phyloP scores from a whole-genome alignment of 768 basidiomycete species.

The Leucogyrophana mollusca region DNA sequence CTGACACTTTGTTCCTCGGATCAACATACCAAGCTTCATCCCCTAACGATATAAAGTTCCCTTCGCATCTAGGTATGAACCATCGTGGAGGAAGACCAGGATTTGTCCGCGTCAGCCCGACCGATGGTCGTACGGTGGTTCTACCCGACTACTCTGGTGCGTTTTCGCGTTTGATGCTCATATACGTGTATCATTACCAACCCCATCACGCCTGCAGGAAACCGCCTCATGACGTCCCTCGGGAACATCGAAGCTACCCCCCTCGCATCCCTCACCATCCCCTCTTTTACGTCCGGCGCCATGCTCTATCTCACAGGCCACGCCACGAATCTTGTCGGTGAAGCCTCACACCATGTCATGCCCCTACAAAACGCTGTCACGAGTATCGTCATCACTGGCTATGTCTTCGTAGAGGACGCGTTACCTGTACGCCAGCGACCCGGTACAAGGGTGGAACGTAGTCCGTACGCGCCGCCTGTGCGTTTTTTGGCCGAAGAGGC shows the following conservation, averaged over 20 bases:
- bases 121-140: slow-evolving; percentile 52
- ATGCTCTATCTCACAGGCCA: slow-evolving; percentile 66
- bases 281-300: slow-evolving; percentile 51
- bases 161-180: slow-evolving; percentile 3
- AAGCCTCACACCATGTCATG: slow-evolving; percentile 50
- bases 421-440: slow-evolving; percentile 51
- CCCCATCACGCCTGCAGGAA: slow-evolving; percentile 37
- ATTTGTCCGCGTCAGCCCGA: slow-evolving; percentile 55
- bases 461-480: slow-evolving; percentile 63
- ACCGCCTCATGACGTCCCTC: slow-evolving; percentile 59
- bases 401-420: slow-evolving; percentile 50
- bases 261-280: slow-evolving; percentile 53
- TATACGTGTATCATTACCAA: background rate
- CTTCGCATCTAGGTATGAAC: slow-evolving; percentile 67
- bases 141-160: slow-evolving; percentile 63
- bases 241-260: slow-evolving; percentile 64
- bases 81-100: slow-evolving; percentile 63
- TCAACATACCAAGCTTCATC: slow-evolving; percentile 44
- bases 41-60: slow-evolving; percentile 35
- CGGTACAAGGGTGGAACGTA: slow-evolving; percentile 26
- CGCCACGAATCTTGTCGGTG: slow-evolving; percentile 49
- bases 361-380: slow-evolving; percentile 54
- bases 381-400: slow-evolving; percentile 49
- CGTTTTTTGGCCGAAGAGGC: slow-evolving; percentile 52
- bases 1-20: slow-evolving; percentile 61